Percentiles rank a stretch among this genome's conserved stretches.
These are phyloP conservation scores for Punctularia strigosozonata DNA, from an alignment of 768 basidiomycete species.

Conservation along the genomic window DNA sequence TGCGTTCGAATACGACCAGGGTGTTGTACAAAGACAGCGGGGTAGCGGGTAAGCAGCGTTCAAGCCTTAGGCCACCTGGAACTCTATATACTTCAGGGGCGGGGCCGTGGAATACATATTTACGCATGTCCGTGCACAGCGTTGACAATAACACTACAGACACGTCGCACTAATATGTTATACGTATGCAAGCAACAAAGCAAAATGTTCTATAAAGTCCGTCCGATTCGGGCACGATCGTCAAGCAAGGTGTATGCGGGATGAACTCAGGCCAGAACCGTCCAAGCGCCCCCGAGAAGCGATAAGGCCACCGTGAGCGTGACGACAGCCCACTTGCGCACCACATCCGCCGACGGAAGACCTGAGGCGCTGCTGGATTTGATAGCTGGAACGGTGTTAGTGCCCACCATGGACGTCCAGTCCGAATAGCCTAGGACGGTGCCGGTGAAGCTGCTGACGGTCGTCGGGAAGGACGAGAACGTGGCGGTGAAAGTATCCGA, in stretches of 20 bases:
- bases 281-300: background rate
- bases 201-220: background rate
- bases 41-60: no score
- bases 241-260: background rate
- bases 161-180: background rate
- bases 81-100: no score
- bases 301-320: background rate
- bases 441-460: constrained; percentile 14
- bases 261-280: background rate
- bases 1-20: background rate
- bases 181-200: no score
- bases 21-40: no score
- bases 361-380: background rate
- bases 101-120: no score
- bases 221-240: background rate
- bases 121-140: no score
- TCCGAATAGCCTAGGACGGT: constrained; percentile 19
- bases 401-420: constrained; percentile 17
- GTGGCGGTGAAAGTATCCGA: constrained; percentile 22
- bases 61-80: no score
- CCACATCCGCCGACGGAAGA: background rate
- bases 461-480: constrained; percentile 16
- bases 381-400: constrained; percentile 12
- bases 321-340: background rate
- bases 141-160: background rate